Evolutionary conservation across 2,329 filamentous ascomycete species (phyloP).

Genomic region (Lithohypha guttulata): DNA sequence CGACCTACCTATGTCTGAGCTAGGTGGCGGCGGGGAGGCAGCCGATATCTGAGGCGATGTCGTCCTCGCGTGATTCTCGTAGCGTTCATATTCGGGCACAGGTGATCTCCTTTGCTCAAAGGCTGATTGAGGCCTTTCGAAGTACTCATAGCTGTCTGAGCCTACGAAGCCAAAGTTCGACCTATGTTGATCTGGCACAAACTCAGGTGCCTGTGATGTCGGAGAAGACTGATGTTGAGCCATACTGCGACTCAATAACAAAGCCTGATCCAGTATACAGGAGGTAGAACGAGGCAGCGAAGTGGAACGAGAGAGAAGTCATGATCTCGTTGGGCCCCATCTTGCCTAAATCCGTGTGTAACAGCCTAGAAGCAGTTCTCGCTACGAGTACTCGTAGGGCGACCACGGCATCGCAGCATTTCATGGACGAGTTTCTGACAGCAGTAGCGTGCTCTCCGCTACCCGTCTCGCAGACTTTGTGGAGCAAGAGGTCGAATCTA

Average conservation of each 20-base stretch:
- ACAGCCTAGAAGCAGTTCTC: no score
- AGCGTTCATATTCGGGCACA: slow-evolving; percentile 7
- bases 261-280: no score
- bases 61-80: no score
- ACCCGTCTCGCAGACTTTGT: no score
- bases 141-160: slow-evolving; percentile 9
- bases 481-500: no score
- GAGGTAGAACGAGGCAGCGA: no score
- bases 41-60: slow-evolving; percentile 5
- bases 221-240: slow-evolving; percentile 1
- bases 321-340: not conserved
- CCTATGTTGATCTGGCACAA: slow-evolving; percentile 2
- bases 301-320: not conserved
- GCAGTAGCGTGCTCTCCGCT: no score
- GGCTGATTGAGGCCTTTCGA: slow-evolving; percentile 3
- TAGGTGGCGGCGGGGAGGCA: slow-evolving; percentile 4
- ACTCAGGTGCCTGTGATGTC: slow-evolving; percentile 2
- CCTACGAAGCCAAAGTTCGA: slow-evolving; percentile 8
- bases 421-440: no score
- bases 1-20: slow-evolving; percentile 7
- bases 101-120: slow-evolving; percentile 5
- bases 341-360: not conserved
- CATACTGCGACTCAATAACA: no score
- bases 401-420: no score
- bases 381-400: no score